These are phyloP conservation scores for Aspergillus amoenus DNA, from an alignment of 2,329 filamentous ascomycete genomes.

Conservation along the genomic window DNA sequence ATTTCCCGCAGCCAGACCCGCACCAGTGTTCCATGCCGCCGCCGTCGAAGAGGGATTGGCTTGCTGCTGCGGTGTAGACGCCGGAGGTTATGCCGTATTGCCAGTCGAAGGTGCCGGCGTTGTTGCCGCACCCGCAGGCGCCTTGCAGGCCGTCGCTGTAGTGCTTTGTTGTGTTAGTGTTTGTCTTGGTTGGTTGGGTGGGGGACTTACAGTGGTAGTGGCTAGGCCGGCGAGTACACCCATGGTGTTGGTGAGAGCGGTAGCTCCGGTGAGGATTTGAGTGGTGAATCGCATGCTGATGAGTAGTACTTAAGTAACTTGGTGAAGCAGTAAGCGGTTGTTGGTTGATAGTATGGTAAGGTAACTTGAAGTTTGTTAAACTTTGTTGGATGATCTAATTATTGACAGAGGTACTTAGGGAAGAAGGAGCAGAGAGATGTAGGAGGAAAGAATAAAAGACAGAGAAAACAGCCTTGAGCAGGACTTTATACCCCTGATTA, in stretches of 20 bases:
- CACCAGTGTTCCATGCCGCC: slow-evolving; percentile 21
- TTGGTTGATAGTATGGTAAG: background rate
- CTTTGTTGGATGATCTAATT: background rate
- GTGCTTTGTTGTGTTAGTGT: background rate
- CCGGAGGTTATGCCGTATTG: background rate
- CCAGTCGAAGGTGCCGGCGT: slow-evolving; percentile 7
- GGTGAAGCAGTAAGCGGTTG: background rate
- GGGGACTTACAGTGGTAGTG: slow-evolving; percentile 6
- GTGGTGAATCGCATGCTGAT: background rate
- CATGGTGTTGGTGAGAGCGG: background rate
- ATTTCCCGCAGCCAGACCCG: slow-evolving; percentile 26
- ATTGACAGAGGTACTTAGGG: background rate
- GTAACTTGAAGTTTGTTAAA: background rate
- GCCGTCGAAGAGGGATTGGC: slow-evolving; percentile 24
- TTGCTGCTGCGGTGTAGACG: slow-evolving; percentile 26
- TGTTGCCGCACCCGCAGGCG: slow-evolving; percentile 10
- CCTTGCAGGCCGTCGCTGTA: slow-evolving; percentile 11
- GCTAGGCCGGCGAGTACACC: background rate
- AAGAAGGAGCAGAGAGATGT: background rate
- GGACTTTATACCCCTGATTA: background rate
- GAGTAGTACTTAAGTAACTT: background rate
- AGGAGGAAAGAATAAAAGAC: background rate
- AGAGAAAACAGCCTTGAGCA: background rate
- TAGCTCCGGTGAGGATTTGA: background rate
- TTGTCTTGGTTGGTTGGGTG: background rate